Evolutionary conservation across 176 grass and related monocot species (phyloP), one percentile per base, ranked within the genome.

Genomic region (Cenchrus americanus): DNA sequence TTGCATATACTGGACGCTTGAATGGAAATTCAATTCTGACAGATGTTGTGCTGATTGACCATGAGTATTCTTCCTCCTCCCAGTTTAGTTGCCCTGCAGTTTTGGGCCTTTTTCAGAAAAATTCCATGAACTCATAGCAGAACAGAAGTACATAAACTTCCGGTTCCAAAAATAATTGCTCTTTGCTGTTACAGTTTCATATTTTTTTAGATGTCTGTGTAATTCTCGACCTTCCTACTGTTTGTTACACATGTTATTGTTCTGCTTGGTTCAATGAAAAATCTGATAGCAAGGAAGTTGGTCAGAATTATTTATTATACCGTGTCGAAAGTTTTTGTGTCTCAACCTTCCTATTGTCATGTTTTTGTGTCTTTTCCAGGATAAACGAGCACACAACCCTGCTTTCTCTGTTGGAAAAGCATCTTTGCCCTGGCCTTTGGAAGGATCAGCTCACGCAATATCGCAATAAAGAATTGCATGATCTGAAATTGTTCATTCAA

Each of bases 1-100:
- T 83, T 82, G 85, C 82, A 95, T 98, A 59, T 90, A 71, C 82
- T 98, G 96, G 96, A 96, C 96, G 18, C 63, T 98, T 14, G 91
- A 98, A 30, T 98, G 91, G 96, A 95, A 48, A 82, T 96, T 95
- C 62, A 82, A 83, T 81, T 98, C 85, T n/a, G 54, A 60, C 84
- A 10, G 88, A 94, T 78, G 18, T 87, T 80, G 59, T 94, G 62
- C 78, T 95, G 27, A 30, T 2, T 30, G 27, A 30, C 27, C 27
- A 30, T 30, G 27, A 30, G 27, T 30, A 30, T 30, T 30, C 27
- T 30, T 30, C 27, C 27, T 30, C 27, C 27, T 30, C 27, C 27
- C 27, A 30, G 27, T 30, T 30, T 30, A 30, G 1, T 30, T 30
- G 27, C 27, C 27, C 2, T 30, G 27, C 27, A 30, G 27, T 30